Evolutionary conservation across 176 grass and related monocot species (phyloP).

Genomic region (Triticum urartu): DNA sequence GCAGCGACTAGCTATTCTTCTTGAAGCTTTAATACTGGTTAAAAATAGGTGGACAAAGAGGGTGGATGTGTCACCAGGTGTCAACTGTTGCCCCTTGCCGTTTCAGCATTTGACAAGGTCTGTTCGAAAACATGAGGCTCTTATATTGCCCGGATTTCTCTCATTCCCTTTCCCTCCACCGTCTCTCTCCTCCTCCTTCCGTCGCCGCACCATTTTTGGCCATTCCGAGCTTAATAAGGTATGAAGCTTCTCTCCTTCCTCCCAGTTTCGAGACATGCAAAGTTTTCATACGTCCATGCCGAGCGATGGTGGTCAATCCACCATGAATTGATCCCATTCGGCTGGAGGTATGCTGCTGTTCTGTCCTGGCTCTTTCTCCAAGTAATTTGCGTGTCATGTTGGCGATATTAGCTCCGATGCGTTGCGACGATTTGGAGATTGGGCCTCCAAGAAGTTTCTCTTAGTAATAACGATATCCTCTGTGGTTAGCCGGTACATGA

Average conservation of each 20-base stretch:
- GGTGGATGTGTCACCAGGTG: slow-evolving; percentile 32
- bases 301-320: slow-evolving; percentile 14
- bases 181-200: background rate
- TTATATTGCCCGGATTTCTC: slow-evolving; percentile 50
- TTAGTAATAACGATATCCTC: background rate
- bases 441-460: no score
- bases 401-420: background rate
- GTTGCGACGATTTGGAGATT: background rate
- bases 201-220: slow-evolving; percentile 23
- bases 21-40: background rate
- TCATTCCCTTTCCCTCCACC: slow-evolving; percentile 1
- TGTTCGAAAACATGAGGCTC: slow-evolving; percentile 36
- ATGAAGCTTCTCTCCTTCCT: slow-evolving; percentile 6
- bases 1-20: background rate
- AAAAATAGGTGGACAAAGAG: slow-evolving; percentile 27
- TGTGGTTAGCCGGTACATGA: background rate
- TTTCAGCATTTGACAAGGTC: slow-evolving; percentile 47
- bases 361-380: background rate
- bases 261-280: slow-evolving; percentile 31
- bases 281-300: background rate
- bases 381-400: background rate
- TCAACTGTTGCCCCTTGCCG: background rate
- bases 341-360: slow-evolving; percentile 34
- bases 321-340: slow-evolving; percentile 19
- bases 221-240: slow-evolving; percentile 27